phyloP scores from a whole-genome alignment of 2,329 filamentous ascomycete species.

The Graphiopsis chlorocephala region DNA sequence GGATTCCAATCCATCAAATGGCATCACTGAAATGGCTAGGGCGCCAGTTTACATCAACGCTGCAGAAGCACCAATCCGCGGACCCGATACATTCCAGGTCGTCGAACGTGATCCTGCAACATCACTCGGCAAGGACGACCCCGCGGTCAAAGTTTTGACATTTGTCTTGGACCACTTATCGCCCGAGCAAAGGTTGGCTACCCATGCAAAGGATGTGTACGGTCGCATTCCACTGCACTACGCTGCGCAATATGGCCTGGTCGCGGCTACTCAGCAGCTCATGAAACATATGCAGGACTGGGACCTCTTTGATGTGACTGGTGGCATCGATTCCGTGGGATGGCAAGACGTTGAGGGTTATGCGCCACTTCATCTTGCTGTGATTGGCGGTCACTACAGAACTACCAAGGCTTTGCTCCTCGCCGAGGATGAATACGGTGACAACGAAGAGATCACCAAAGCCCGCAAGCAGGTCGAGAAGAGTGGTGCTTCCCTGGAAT shows the following conservation, averaged over 20 bases:
- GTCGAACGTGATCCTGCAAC: conserved; percentile 61
- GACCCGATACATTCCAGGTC: conserved; percentile 60
- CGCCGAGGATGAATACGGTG: conserved; percentile 59
- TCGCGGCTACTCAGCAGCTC: conserved; percentile 82
- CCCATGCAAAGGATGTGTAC: conserved; percentile 71
- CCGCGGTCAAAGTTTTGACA: conserved; percentile 66
- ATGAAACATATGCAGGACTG: conserved; percentile 87
- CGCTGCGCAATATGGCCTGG: conserved; percentile 90
- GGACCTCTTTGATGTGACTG: conserved; percentile 77
- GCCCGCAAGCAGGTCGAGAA: conserved; percentile 70
- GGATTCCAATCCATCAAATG: conserved; percentile 21
- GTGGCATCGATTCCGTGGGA: conserved; percentile 79
- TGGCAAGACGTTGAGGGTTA: conserved; percentile 95
- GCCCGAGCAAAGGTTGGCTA: conserved; percentile 63
- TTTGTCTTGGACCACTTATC: conserved; percentile 66
- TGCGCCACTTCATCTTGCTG: conserved; percentile 85
- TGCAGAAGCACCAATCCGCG: conserved; percentile 63
- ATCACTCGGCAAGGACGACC: conserved; percentile 66
- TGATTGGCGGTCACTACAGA: conserved; percentile 83
- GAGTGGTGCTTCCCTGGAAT: conserved; percentile 80
- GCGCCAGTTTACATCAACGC: conserved; percentile 75
- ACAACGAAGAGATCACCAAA: conserved; percentile 46
- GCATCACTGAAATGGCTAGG: conserved; percentile 44
- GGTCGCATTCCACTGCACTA: conserved; percentile 88
- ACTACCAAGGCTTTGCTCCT: conserved; percentile 80